A percentile compares a stretch with the other conserved stretches of the same genome.
phyloP scores from a whole-genome alignment of 768 basidiomycete species.

The Clathrus columnatus region DNA sequence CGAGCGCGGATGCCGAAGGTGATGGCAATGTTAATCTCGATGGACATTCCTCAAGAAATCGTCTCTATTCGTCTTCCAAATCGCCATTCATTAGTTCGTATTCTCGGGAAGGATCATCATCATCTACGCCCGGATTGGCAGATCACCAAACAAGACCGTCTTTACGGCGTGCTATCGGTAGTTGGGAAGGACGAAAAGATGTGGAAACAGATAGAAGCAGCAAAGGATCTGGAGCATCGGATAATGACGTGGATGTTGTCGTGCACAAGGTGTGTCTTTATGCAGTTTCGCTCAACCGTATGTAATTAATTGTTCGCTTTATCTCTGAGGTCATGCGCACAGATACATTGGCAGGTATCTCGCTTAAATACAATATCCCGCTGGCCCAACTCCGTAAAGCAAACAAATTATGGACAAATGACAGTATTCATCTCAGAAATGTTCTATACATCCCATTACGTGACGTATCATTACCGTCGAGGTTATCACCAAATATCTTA shows the following conservation, averaged over 20 bases:
- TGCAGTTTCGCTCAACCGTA: background rate
- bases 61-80: background rate
- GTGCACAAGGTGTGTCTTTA: background rate
- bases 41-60: background rate
- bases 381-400: slow-evolving; percentile 74
- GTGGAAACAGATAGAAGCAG: background rate
- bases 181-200: background rate
- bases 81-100: background rate
- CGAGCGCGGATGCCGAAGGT: background rate
- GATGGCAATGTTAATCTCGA: background rate
- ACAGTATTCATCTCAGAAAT: slow-evolving; percentile 82
- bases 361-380: slow-evolving; percentile 82
- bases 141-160: slow-evolving; percentile 2
- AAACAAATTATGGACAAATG: slow-evolving; percentile 92
- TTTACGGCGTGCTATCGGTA: background rate
- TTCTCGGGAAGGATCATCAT: background rate
- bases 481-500: background rate
- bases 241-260: slow-evolving; percentile 3
- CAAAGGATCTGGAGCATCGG: background rate
- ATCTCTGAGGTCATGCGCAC: slow-evolving; percentile 49
- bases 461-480: background rate
- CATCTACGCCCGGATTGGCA: no score
- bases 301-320: background rate
- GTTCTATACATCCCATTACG: slow-evolving; percentile 67
- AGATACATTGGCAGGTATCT: slow-evolving; percentile 82